These are phyloP conservation scores for Euptelea pleiosperma DNA, from an alignment of 164 flowering plant species.

Conservation along the genomic window DNA sequence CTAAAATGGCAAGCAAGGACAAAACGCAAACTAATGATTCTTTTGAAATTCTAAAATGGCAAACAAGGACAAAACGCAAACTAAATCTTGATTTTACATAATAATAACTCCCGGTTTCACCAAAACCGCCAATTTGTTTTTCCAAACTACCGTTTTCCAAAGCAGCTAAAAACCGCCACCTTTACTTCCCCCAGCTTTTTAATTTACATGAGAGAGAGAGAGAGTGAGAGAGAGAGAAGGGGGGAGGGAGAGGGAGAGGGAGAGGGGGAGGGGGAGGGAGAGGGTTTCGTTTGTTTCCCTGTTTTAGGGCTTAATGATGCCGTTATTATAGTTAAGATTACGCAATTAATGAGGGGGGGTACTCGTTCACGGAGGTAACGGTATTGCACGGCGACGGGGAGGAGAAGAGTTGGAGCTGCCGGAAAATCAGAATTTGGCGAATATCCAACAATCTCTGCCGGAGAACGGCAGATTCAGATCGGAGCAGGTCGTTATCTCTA, in stretches of 20 bases:
- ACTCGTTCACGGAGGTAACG: constrained; percentile 21
- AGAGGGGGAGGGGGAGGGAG: constrained; percentile 9
- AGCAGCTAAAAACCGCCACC: constrained; percentile 10
- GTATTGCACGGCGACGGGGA: constrained; percentile 37
- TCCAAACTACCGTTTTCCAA: constrained; percentile 13
- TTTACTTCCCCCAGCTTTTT: not conserved
- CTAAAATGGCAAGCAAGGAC: constrained; percentile 4
- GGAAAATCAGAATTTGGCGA: constrained; percentile 34
- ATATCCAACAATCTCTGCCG: constrained; percentile 44
- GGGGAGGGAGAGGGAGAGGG: constrained; percentile 11
- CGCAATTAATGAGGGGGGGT: constrained; percentile 29
- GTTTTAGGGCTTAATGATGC: not conserved
- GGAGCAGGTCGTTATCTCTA: constrained; percentile 53
- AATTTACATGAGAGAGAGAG: constrained; percentile 5
- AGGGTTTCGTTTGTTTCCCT: not conserved
- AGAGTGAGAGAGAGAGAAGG: too few species aligned
- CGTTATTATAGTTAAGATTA: constrained; percentile 21
- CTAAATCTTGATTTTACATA: constrained; percentile 18
- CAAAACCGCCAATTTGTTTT: constrained; percentile 16
- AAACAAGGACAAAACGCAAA: constrained; percentile 11
- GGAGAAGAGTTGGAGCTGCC: constrained; percentile 40
- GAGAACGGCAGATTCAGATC: constrained; percentile 38
- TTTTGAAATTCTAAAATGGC: not conserved
- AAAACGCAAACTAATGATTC: constrained; percentile 11
- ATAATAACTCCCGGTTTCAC: constrained; percentile 7